Conservation (phyloP, 306 rosid species). For the Sphenostylis stenocarpa region DNA sequence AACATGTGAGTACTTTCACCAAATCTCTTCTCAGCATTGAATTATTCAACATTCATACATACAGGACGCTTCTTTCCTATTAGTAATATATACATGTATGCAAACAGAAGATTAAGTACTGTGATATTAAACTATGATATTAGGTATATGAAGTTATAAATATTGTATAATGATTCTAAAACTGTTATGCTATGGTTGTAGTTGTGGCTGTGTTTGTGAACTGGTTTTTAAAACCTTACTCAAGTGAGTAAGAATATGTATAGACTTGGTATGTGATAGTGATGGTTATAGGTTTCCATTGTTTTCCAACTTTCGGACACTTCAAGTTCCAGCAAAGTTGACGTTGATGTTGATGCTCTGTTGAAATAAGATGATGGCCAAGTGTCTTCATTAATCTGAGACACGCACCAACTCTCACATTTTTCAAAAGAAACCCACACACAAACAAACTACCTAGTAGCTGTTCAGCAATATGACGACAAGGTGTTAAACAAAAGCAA, state of each 20-base stretch:
- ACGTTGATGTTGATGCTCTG: conserved; percentile 25
- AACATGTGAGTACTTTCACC: conserved; percentile 45
- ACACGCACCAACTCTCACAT: conserved; percentile 24
- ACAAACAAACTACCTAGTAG: conserved; percentile 24
- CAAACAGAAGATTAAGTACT: background rate
- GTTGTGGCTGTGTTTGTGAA: too few species aligned
- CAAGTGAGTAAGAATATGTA: background rate
- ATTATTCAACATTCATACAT: background rate
- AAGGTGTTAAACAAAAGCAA: background rate
- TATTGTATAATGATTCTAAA: background rate
- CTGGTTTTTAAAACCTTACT: background rate
- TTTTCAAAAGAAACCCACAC: background rate
- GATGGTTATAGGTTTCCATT: conserved; percentile 5
- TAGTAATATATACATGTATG: too few species aligned
- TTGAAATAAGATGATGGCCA: conserved; percentile 39
- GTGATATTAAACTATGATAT: background rate
- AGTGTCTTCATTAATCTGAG: conserved; percentile 35
- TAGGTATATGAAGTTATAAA: too few species aligned
- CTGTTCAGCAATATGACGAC: background rate
- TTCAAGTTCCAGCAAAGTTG: conserved; percentile 30
- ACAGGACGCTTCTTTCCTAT: too few species aligned
- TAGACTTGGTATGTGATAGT: background rate
- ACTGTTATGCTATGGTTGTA: background rate
- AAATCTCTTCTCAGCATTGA: background rate
- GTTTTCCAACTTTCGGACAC: background rate